Conservation (phyloP, 164 flowering plant species). For the Euptelea pleiosperma region DNA sequence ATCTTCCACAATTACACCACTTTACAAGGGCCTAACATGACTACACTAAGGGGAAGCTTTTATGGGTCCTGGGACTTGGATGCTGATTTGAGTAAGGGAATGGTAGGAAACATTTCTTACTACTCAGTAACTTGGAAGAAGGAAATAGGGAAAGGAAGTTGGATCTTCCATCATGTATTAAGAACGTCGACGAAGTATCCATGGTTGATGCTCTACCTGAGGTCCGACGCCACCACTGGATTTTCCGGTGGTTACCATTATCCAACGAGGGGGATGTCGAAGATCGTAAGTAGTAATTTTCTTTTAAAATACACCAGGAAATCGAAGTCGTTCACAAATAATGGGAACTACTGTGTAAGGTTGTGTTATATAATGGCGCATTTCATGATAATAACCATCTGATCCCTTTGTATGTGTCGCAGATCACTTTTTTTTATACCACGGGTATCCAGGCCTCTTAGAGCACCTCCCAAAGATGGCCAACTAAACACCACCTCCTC, state of each 20-base stretch:
- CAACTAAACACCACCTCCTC: no score
- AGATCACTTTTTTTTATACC: no score
- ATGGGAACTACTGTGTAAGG: no score
- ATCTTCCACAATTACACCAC: slow-evolving; percentile 50
- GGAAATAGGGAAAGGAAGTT: slow-evolving; percentile 54
- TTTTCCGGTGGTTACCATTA: slow-evolving; percentile 72
- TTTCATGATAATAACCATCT: no score
- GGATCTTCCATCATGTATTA: slow-evolving; percentile 57
- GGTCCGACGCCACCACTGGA: slow-evolving; percentile 61
- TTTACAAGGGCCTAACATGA: slow-evolving; percentile 26
- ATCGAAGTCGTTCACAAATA: no score
- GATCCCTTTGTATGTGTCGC: no score
- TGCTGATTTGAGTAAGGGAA: slow-evolving; percentile 24
- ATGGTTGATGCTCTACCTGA: slow-evolving; percentile 73
- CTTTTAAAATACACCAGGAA: no score
- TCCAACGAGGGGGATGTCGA: slow-evolving; percentile 57
- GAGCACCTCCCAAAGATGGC: no score
- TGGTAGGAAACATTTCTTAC: slow-evolving; percentile 33
- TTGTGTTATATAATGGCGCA: no score
- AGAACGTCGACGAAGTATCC: slow-evolving; percentile 71
- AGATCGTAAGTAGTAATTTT: slow-evolving; percentile 49
- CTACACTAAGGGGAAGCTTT: slow-evolving; percentile 47
- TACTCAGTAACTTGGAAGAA: slow-evolving; percentile 61
- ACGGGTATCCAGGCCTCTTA: no score
- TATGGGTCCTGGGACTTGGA: slow-evolving; percentile 62